Evolutionary conservation across 768 basidiomycete species (phyloP), one percentile per base, ranked within the genome.

Genomic region (Boletus rubroflammeus): DNA sequence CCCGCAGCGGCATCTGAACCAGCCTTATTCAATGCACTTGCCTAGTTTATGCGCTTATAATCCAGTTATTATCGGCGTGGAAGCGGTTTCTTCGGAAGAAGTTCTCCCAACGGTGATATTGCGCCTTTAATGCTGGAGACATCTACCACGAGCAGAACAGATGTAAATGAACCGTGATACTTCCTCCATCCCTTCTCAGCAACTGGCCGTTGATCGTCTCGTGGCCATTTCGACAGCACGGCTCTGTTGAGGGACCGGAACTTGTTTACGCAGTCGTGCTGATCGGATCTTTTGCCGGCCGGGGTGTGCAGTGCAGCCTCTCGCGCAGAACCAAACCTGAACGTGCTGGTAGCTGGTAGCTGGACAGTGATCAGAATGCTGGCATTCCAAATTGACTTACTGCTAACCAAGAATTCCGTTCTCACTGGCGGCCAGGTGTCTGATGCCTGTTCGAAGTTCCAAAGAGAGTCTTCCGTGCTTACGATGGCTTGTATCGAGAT

Each of bases 341-440:
- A 19, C 5, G 39, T 35, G 35, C 34, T n/a, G n/a, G 8, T 29
- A 15, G 29, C 40, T n/a, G n/a, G n/a, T n/a, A n/a, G n/a, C 51
- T 35, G 26, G 34, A 32, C 21, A 26, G 19, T 45, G 47, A 55
- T 45, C 40, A 56, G 32, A 43, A 39, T 26, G 35, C 19, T 28
- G 17, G 2, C 26, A 48, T 62, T 49, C 29, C 39, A 55, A 55
- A 53, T 57, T 32, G 21, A 47, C 17, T 53, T 42, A 54, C 58
- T n/a, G n/a, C n/a, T 21, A 50, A 51, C 51, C 51, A 51, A 54
- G 5, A n/a, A 15, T 17, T 42, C 29, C 28, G n/a, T 40, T 55
- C 49, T 51, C 48, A 51, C 36, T 40, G 21, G 38, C 19, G 17
- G 36, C 23, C 42, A 40, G 49, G 35, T 41, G 36, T 31, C 44